Evolutionary conservation across 108 stramenopile species (phyloP).

Genomic region (Poteriospumella lacustris): DNA sequence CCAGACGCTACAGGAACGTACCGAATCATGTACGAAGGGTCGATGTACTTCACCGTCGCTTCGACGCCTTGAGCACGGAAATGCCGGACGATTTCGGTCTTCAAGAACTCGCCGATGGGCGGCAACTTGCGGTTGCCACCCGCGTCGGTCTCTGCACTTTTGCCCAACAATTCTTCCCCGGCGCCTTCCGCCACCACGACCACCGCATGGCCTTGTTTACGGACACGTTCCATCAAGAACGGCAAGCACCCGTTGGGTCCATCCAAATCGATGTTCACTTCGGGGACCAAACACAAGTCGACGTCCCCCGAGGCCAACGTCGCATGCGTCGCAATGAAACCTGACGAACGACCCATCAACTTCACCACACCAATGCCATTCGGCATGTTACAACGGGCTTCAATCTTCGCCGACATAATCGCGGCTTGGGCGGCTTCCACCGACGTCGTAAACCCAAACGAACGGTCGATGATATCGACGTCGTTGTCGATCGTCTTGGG

Average conservation of each 20-base stretch:
- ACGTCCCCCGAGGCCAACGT: conserved; percentile 82
- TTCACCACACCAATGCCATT: conserved; percentile 94
- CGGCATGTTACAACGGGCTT: conserved; percentile 89
- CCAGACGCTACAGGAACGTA: no score
- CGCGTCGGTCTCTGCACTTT: conserved; percentile 77
- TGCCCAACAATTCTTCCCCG: conserved; percentile 85
- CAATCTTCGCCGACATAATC: conserved; percentile 53
- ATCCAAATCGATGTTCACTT: conserved; percentile 84
- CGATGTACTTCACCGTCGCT: conserved; percentile 82
- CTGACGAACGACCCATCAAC: conserved; percentile 61
- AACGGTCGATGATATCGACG: conserved; percentile 87
- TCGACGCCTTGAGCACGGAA: conserved; percentile 55
- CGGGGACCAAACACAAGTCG: conserved; percentile 81
- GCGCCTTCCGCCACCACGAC: conserved; percentile 97
- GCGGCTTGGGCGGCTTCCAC: conserved; percentile 78
- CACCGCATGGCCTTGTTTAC: conserved; percentile 90
- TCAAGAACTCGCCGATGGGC: conserved; percentile 82
- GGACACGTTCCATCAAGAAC: conserved; percentile 67
- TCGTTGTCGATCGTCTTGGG: conserved; percentile 92
- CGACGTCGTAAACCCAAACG: conserved; percentile 83
- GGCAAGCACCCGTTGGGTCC: conserved; percentile 83
- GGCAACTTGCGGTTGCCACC: conserved; percentile 90
- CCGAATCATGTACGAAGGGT: conserved; percentile 89
- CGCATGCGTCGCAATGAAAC: conserved; percentile 68
- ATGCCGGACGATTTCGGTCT: conserved; percentile 62